Conservation (phyloP, 495 filamentous ascomycete species). For the Beverwykella pulmonaria region DNA sequence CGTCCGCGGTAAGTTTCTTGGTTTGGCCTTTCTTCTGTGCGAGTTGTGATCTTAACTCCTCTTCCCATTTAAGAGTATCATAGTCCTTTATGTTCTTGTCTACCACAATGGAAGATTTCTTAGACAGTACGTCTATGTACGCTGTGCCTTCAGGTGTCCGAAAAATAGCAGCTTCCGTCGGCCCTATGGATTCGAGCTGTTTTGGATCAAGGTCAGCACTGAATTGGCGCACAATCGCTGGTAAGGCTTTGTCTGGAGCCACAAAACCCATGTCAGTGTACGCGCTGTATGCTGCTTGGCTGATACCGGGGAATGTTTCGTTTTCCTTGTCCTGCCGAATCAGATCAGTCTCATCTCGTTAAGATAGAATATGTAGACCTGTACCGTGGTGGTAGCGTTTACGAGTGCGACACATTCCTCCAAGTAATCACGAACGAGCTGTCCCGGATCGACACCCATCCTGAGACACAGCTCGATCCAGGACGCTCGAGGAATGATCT, state of each 20-base stretch:
- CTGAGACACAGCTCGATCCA: constrained; percentile 89
- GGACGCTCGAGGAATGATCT: constrained; percentile 71
- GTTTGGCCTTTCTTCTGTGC: constrained; percentile 89
- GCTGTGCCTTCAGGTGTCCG: constrained; percentile 81
- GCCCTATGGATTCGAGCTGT: constrained; percentile 70
- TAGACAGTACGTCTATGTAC: constrained; percentile 87
- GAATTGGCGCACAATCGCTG: constrained; percentile 73
- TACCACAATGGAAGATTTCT: constrained; percentile 66
- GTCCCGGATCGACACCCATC: constrained; percentile 78
- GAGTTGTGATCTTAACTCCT: constrained; percentile 83
- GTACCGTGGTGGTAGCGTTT: constrained; percentile 54
- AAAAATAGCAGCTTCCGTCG: constrained; percentile 87
- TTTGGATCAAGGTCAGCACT: constrained; percentile 66
- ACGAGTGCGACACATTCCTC: constrained; percentile 58
- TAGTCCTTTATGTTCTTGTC: constrained; percentile 90
- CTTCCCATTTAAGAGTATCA: constrained; percentile 95
- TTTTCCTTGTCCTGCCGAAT: constrained; percentile 21
- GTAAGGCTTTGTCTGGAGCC: constrained; percentile 78
- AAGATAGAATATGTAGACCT: constrained; percentile 1
- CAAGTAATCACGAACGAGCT: constrained; percentile 60
- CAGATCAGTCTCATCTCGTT: background rate
- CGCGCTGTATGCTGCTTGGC: constrained; percentile 72
- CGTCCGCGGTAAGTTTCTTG: constrained; percentile 86
- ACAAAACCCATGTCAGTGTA: constrained; percentile 92
- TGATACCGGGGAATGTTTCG: constrained; percentile 48